Conservation (phyloP, 2,329 filamentous ascomycete species). For the Elsinoe ampelina region DNA sequence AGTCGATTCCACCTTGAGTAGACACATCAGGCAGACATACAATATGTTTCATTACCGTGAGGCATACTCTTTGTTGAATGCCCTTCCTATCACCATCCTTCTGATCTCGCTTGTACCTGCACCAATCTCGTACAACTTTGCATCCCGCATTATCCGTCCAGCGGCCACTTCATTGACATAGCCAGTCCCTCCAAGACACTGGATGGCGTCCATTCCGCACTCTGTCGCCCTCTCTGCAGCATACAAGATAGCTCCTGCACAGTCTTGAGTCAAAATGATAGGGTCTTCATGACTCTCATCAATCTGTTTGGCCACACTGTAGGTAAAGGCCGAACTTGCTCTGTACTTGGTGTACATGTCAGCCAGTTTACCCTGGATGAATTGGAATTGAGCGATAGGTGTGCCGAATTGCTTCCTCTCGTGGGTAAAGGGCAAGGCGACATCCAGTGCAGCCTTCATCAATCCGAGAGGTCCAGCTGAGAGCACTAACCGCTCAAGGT, state of each 20-base stretch:
- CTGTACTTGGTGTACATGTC: conserved; percentile 97
- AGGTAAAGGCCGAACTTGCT: conserved; percentile 78
- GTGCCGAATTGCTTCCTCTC: conserved; percentile 77
- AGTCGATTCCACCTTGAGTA: not conserved
- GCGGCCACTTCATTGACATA: conserved; percentile 74
- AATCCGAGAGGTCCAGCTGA: conserved; percentile 84
- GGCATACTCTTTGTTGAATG: conserved; percentile 72
- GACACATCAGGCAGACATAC: not conserved
- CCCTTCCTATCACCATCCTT: conserved; percentile 86
- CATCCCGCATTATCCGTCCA: conserved; percentile 69
- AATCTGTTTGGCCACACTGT: conserved; percentile 66
- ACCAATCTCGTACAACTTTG: conserved; percentile 88
- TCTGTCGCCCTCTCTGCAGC: conserved; percentile 86
- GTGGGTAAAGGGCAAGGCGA: conserved; percentile 81
- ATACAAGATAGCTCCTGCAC: conserved; percentile 87
- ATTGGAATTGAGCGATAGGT: conserved; percentile 84
- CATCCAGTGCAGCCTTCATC: conserved; percentile 86
- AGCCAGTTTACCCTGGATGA: conserved; percentile 84
- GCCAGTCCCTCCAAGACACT: conserved; percentile 88
- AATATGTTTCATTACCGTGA: conserved; percentile 1
- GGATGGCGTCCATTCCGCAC: conserved; percentile 76
- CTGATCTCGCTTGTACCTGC: conserved; percentile 92
- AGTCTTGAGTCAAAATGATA: conserved; percentile 74
- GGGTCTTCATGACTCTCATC: conserved; percentile 49
- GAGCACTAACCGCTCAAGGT: conserved; percentile 86